These are phyloP conservation scores for Plasmodium knowlesi DNA, from an alignment of 169 alveolate genomes.

Conservation along the genomic window DNA sequence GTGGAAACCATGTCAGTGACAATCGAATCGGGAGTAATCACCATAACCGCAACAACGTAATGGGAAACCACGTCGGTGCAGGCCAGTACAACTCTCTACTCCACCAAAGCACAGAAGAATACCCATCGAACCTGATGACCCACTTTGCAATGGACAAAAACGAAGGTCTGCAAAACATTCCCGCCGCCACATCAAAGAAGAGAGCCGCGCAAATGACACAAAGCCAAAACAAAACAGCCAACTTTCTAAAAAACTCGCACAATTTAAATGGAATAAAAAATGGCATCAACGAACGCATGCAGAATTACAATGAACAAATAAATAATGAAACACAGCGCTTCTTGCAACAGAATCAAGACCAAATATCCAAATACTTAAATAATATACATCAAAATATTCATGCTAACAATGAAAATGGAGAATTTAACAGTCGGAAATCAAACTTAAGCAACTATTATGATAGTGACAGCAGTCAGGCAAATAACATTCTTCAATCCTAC, in stretches of 20 bases:
- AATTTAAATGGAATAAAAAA: constrained; percentile 33
- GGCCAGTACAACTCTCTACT: constrained; percentile 18
- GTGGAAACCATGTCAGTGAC: background rate
- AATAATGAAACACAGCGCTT: constrained; percentile 38
- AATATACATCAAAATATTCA: constrained; percentile 13
- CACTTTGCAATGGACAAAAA: constrained; percentile 17
- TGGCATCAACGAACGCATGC: constrained; percentile 6
- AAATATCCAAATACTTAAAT: constrained; percentile 28
- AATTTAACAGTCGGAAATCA: background rate
- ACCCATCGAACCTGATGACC: background rate
- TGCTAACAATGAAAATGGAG: background rate
- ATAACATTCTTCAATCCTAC: constrained; percentile 38
- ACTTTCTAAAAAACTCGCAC: constrained; percentile 36
- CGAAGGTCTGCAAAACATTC: constrained; percentile 17
- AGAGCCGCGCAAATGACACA: constrained; percentile 29
- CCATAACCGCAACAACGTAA: background rate
- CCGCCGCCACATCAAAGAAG: constrained; percentile 34
- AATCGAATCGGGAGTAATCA: background rate
- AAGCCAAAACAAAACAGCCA: constrained; percentile 31
- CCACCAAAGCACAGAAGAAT: constrained; percentile 8
- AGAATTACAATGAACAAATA: constrained; percentile 5
- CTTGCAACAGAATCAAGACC: constrained; percentile 45
- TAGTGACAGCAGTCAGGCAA: constrained; percentile 15
- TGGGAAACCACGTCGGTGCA: background rate
- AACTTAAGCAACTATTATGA: constrained; percentile 31